Evolutionary conservation across 805 yeast genomes (phyloP).

Genomic region (Pichia occidentalis): DNA sequence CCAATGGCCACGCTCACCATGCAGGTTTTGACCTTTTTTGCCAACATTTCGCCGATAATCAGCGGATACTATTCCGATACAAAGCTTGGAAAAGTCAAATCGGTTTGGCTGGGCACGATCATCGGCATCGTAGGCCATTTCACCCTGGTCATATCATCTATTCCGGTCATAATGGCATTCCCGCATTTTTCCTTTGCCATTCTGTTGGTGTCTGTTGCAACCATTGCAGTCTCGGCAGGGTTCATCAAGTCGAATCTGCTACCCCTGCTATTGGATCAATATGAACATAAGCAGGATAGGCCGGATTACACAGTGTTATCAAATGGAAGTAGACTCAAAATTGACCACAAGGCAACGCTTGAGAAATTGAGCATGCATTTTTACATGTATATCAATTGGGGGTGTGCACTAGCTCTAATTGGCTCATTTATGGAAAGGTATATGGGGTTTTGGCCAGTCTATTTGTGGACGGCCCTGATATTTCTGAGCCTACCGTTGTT

Average conservation of each 20-base stretch:
- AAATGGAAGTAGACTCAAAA: slow-evolving; percentile 50
- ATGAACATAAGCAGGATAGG: slow-evolving; percentile 48
- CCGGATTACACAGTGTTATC: slow-evolving; percentile 40
- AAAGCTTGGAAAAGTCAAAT: slow-evolving; percentile 38
- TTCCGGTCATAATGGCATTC: slow-evolving; percentile 33
- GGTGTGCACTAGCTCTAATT: slow-evolving; percentile 44
- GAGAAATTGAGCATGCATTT: slow-evolving; percentile 36
- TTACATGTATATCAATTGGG: slow-evolving; percentile 49
- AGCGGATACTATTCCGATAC: slow-evolving; percentile 51
- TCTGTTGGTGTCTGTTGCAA: slow-evolving; percentile 33
- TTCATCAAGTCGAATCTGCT: slow-evolving; percentile 47
- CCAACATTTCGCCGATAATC: slow-evolving; percentile 42
- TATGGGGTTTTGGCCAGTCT: slow-evolving; percentile 47
- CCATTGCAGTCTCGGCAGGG: slow-evolving; percentile 42
- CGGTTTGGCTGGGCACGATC: slow-evolving; percentile 41
- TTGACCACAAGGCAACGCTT: slow-evolving; percentile 39
- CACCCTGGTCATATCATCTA: slow-evolving; percentile 40
- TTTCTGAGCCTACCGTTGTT: slow-evolving; percentile 43
- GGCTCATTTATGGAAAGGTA: slow-evolving; percentile 43
- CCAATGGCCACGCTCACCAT: slow-evolving; percentile 41
- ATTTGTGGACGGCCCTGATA: slow-evolving; percentile 45
- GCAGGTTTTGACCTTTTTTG: slow-evolving; percentile 38
- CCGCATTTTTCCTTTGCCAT: slow-evolving; percentile 27
- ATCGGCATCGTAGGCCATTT: slow-evolving; percentile 43
- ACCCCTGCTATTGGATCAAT: slow-evolving; percentile 53